Conservation (phyloP, 2,329 filamentous ascomycete species). For the Sporothrix phasma region DNA sequence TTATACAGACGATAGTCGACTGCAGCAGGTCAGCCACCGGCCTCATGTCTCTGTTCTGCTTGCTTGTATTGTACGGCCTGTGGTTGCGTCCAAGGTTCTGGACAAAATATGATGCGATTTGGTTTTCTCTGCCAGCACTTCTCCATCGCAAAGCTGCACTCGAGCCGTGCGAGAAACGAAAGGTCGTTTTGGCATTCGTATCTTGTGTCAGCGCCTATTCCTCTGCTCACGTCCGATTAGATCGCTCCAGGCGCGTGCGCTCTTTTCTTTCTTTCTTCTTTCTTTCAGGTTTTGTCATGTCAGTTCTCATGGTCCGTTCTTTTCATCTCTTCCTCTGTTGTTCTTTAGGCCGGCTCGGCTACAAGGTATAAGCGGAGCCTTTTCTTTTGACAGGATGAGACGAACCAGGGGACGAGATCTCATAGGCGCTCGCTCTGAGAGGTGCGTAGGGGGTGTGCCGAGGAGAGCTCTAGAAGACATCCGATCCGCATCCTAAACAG, state of each 20-base stretch:
- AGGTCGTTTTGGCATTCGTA: not conserved
- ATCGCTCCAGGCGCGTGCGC: not conserved
- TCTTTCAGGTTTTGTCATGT: too few species aligned
- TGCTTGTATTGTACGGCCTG: not conserved
- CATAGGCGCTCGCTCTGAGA: not conserved
- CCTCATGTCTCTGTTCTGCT: not conserved
- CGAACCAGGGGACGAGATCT: not conserved
- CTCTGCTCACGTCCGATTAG: not conserved
- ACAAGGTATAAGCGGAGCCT: not conserved
- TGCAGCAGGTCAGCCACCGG: conserved; percentile 3
- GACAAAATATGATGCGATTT: not conserved
- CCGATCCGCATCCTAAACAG: not conserved
- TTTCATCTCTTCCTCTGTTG: not conserved
- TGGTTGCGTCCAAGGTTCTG: not conserved
- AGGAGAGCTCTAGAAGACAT: not conserved
- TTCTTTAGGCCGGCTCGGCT: not conserved
- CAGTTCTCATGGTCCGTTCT: too few species aligned
- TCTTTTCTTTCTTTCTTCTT: not conserved
- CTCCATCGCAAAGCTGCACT: not conserved
- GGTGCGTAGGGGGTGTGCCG: not conserved
- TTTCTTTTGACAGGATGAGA: not conserved
- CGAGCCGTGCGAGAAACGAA: not conserved
- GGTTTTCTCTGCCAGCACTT: not conserved
- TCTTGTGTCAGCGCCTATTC: not conserved
- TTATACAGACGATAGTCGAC: conserved; percentile 1